Percentiles rank a stretch among this genome's conserved stretches.
Conservation (phyloP, 2,329 filamentous ascomycete species). For the Monosporascus sp. region DNA sequence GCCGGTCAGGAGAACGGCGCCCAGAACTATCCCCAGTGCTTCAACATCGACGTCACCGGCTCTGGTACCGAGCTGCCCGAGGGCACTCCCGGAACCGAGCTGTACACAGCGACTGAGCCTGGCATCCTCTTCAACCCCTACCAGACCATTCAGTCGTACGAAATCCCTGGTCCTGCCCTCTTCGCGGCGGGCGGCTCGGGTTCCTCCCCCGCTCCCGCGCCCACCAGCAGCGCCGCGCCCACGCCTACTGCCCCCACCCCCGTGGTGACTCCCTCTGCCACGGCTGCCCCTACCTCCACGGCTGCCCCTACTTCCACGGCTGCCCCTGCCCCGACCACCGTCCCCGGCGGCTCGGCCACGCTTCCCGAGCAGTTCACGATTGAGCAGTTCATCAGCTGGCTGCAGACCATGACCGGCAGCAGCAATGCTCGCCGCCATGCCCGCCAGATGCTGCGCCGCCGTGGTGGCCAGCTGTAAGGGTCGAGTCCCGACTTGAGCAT, state of each 20-base stretch:
- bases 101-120: constrained; percentile 15
- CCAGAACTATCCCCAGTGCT: constrained; percentile 41
- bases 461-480: too few relatives aligned
- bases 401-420: neutral
- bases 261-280: neutral
- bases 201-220: neutral
- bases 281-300: constrained; percentile 4
- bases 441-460: constrained; percentile 4
- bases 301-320: constrained; percentile 4
- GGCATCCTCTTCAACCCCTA: constrained; percentile 19
- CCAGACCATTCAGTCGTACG: constrained; percentile 11
- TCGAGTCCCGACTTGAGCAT: neutral
- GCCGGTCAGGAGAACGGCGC: constrained; percentile 32
- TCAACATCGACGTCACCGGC: constrained; percentile 51
- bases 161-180: constrained; percentile 5
- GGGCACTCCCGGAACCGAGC: constrained; percentile 38
- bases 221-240: neutral
- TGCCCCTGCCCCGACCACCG: neutral
- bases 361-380: neutral
- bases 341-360: neutral
- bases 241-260: constrained; percentile 3
- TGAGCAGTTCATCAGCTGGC: neutral
- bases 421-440: constrained; percentile 6
- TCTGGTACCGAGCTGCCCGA: constrained; percentile 38
- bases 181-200: neutral